phyloP scores from a whole-genome alignment of 768 basidiomycete genomes.

The Gautieria morchelliformis region DNA sequence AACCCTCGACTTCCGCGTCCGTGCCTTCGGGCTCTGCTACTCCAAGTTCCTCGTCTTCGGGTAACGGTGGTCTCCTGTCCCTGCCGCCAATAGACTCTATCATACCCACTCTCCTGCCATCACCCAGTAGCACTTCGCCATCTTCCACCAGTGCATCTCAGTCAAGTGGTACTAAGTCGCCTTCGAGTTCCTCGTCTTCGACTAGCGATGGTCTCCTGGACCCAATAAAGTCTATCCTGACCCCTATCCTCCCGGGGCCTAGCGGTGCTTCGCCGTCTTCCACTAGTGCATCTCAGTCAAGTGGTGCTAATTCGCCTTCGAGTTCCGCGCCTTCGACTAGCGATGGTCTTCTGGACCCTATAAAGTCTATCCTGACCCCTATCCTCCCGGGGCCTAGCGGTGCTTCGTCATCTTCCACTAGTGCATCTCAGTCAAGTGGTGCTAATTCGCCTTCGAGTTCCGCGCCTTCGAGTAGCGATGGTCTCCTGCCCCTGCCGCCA shows the following conservation, averaged over 20 bases:
- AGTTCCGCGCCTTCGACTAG: background rate
- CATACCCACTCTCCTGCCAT: background rate
- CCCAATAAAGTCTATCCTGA: background rate
- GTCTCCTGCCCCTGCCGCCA: background rate
- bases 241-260: background rate
- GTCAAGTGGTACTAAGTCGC: background rate
- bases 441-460: background rate
- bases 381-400: background rate
- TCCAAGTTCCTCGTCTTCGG: background rate
- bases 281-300: background rate
- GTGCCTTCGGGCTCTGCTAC: background rate
- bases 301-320: background rate
- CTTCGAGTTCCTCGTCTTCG: background rate
- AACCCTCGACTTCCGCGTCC: background rate
- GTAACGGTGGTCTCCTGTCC: background rate
- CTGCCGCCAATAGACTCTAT: background rate
- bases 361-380: background rate
- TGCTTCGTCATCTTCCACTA: background rate
- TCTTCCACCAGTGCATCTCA: background rate
- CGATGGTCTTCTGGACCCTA: background rate
- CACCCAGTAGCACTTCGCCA: conserved; percentile 1
- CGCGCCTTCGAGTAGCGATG: background rate
- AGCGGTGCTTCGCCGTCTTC: background rate
- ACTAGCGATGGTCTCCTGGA: background rate
- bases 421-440: background rate